These are phyloP conservation scores for Pelargonium myrrhifolium DNA, from an alignment of 441 rosid genomes.

Conservation along the genomic window DNA sequence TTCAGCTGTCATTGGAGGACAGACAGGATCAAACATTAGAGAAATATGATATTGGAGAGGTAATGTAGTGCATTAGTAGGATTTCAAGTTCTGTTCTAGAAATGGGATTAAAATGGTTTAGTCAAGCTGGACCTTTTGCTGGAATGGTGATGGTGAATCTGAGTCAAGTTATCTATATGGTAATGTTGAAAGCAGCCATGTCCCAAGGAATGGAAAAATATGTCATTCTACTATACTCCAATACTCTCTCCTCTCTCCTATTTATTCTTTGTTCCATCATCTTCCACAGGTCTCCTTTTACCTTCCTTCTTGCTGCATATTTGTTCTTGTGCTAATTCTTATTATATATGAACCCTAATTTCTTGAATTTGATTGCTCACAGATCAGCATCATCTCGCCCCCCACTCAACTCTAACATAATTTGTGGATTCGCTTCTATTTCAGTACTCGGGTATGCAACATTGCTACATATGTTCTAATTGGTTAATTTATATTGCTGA, in stretches of 20 bases:
- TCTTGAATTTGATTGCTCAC: neutral
- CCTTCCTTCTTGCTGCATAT: neutral
- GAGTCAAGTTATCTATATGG: neutral
- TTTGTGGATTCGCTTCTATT: neutral
- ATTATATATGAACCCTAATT: neutral
- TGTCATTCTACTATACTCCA: constrained; percentile 25
- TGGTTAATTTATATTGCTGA: no score
- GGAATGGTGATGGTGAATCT: neutral
- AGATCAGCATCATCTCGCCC: neutral
- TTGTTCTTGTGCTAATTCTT: no score
- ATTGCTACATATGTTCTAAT: no score
- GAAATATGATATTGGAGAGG: no score
- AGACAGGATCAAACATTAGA: no score
- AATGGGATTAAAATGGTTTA: neutral
- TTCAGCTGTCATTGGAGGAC: no score
- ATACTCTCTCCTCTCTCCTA: constrained; percentile 25
- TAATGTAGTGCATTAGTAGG: no score
- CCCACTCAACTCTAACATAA: neutral
- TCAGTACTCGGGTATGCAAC: constrained; percentile 18
- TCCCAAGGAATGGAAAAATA: constrained; percentile 33
- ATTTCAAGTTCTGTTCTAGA: no score
- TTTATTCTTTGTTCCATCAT: constrained; percentile 27
- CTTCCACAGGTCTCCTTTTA: constrained; percentile 8
- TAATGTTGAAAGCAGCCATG: constrained; percentile 38
- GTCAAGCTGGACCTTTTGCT: neutral